Evolutionary conservation across 768 basidiomycete species (phyloP).

Genomic region (Russula sp.): DNA sequence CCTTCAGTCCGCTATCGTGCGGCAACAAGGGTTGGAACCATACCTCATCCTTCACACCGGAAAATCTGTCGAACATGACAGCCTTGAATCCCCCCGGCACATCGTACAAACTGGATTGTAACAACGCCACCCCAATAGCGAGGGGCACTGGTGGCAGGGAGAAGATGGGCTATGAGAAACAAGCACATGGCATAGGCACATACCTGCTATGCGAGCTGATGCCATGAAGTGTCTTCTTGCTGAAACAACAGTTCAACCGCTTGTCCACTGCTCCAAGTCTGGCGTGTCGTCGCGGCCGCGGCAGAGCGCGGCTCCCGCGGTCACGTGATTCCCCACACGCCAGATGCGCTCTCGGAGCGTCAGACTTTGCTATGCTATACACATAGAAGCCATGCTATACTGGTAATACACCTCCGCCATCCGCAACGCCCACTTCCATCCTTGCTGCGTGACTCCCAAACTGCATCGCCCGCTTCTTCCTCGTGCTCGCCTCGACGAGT

Average conservation of each 20-base stretch:
- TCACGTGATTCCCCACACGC: not conserved
- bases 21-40: slow-evolving; percentile 17
- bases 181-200: slow-evolving; percentile 26
- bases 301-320: not conserved
- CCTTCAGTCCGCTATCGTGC: not conserved
- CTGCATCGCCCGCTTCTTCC: slow-evolving; percentile 95
- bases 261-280: not conserved
- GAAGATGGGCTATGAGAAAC: slow-evolving; percentile 43
- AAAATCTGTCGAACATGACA: slow-evolving; percentile 97
- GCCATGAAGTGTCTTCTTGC: slow-evolving; percentile 1
- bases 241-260: not conserved
- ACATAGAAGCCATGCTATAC: not conserved
- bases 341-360: too few species aligned
- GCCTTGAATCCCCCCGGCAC: slow-evolving; percentile 82
- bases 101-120: slow-evolving; percentile 52
- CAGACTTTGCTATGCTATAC: not conserved
- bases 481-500: slow-evolving; percentile 59
- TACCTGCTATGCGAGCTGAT: slow-evolving; percentile 16
- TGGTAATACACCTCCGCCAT: slow-evolving; percentile 38
- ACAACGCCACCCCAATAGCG: slow-evolving; percentile 39
- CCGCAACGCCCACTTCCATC: slow-evolving; percentile 59
- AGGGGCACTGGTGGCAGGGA: slow-evolving; percentile 64
- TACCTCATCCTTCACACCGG: slow-evolving; percentile 80
- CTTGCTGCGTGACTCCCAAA: slow-evolving; percentile 87
- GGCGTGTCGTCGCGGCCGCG: not conserved